Base-by-base conservation (phyloP, 768 basidiomycete species). In the Lepiota brunneoincarnata region DNA sequence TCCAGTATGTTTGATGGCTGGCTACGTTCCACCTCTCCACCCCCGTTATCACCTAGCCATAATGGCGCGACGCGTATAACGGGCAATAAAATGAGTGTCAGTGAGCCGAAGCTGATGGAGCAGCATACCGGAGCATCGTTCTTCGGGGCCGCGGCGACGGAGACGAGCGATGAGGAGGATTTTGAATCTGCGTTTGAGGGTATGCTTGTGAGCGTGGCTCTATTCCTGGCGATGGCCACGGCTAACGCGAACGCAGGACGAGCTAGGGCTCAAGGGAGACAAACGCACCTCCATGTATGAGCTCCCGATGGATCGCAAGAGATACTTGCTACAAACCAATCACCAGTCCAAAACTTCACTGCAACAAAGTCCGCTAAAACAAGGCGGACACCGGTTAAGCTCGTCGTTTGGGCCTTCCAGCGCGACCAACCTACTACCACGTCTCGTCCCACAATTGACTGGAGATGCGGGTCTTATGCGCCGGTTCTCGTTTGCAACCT, bases 391-490 rank as follows among this genome's bases (percentile, higher is more conserved):
- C 47, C 44, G 58, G 18, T 43, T 67, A 47, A 66, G 69, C 48
- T 55, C 73, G 11, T 82, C 84, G 0, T 82, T 80, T 62, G 83
- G 86, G 1, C 82, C 87, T 3, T 75, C 86, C 4, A 82, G 77
- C 55, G 80, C 78, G 9, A 69, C 77, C 11, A 71, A 74, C 14
- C 62, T 87, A n/a, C 64, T 89, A 3, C 84, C 87, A 44, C 80
- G 80, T 21, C 74, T 91, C 7, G 80, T 83, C 34, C 88, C 89
- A 21, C 89, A 91, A 57, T 68, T 89, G 2, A 87, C 87, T n/a
- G 87, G 89, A 7, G 87, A 87, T 56, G 70, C 75, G n/a, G 71
- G 81, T 34, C 59, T 88, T 14, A 81, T 90, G 64, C 83, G 80
- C 51, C 81, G 89, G 15, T 79, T 87, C 44, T 91, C 87, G 0